These are phyloP conservation scores for Diaporthe amygdali DNA, from an alignment of 2,329 filamentous ascomycete species.

Conservation along the genomic window DNA sequence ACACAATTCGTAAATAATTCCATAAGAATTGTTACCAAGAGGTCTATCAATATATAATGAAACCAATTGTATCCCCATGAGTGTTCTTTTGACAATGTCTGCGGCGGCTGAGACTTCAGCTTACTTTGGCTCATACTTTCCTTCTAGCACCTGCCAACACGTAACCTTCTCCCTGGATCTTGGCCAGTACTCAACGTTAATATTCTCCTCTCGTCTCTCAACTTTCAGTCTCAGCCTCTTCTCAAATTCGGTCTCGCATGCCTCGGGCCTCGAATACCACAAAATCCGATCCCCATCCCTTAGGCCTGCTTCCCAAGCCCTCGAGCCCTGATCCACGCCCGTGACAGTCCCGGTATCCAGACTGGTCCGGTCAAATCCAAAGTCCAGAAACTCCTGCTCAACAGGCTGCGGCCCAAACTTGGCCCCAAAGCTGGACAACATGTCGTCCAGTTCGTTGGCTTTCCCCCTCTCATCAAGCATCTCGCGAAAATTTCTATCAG, in stretches of 20 bases:
- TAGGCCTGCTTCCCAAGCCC: slow-evolving; percentile 31
- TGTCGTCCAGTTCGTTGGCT: slow-evolving; percentile 23
- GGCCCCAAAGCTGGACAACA: slow-evolving; percentile 26
- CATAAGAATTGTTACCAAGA: background rate
- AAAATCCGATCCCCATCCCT: slow-evolving; percentile 30
- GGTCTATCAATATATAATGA: background rate
- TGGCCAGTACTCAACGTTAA: slow-evolving; percentile 28
- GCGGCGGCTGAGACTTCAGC: background rate
- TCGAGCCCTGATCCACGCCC: slow-evolving; percentile 27
- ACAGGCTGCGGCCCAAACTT: slow-evolving; percentile 24
- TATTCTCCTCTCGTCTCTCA: slow-evolving; percentile 23
- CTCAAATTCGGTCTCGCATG: slow-evolving; percentile 29
- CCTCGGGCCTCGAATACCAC: slow-evolving; percentile 26
- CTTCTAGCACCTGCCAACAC: slow-evolving; percentile 28
- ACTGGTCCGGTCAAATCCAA: slow-evolving; percentile 30
- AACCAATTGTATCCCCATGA: background rate
- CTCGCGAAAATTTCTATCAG: slow-evolving; percentile 1
- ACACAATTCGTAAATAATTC: background rate
- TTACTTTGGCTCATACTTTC: background rate
- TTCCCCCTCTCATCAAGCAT: slow-evolving; percentile 2
- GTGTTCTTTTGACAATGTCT: background rate
- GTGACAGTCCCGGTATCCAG: slow-evolving; percentile 28
- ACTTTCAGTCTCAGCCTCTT: slow-evolving; percentile 26
- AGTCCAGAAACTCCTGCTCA: slow-evolving; percentile 30
- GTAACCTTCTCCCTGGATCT: slow-evolving; percentile 26